Conservation (phyloP, 2,329 filamentous ascomycete genomes). For the Scolecobasidium constrictum region DNA sequence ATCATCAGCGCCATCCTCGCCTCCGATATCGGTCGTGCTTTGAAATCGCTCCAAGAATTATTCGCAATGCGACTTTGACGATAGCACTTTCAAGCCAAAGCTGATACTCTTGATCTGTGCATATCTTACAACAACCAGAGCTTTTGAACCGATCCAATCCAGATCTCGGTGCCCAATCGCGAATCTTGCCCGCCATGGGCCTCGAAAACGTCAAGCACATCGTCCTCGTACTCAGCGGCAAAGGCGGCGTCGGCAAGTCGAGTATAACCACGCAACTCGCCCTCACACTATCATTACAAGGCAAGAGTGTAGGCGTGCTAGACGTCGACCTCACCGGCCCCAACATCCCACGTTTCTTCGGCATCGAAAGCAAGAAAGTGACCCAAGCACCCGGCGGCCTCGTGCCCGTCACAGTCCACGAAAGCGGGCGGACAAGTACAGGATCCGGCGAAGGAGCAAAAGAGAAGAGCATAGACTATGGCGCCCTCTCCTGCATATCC, state of each 20-base stretch:
- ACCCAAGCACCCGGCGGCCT: slow-evolving; percentile 85
- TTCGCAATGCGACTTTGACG: no score
- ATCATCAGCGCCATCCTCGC: no score
- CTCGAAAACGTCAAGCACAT: slow-evolving; percentile 37
- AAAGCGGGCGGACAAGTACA: slow-evolving; percentile 27
- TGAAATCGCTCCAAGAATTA: no score
- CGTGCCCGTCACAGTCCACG: slow-evolving; percentile 79
- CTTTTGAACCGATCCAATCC: no score
- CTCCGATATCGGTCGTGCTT: no score
- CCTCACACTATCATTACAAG: slow-evolving; percentile 73
- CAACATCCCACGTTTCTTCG: slow-evolving; percentile 90
- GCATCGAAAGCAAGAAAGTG: slow-evolving; percentile 79
- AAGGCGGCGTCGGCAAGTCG: slow-evolving; percentile 96
- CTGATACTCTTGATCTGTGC: no score
- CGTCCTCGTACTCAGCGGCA: slow-evolving; percentile 80
- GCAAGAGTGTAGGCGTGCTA: slow-evolving; percentile 84
- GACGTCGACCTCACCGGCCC: slow-evolving; percentile 95
- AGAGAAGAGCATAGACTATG: slow-evolving; percentile 31
- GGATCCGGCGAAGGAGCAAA: slow-evolving; percentile 9
- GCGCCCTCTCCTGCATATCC: slow-evolving; percentile 74
- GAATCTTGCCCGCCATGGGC: no score
- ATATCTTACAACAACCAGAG: no score
- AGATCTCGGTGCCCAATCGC: no score
- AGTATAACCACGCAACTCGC: slow-evolving; percentile 96
- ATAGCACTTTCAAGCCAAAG: no score